Base-by-base conservation (phyloP, 2,329 filamentous ascomycete species). In the Venturia carpophila region DNA sequence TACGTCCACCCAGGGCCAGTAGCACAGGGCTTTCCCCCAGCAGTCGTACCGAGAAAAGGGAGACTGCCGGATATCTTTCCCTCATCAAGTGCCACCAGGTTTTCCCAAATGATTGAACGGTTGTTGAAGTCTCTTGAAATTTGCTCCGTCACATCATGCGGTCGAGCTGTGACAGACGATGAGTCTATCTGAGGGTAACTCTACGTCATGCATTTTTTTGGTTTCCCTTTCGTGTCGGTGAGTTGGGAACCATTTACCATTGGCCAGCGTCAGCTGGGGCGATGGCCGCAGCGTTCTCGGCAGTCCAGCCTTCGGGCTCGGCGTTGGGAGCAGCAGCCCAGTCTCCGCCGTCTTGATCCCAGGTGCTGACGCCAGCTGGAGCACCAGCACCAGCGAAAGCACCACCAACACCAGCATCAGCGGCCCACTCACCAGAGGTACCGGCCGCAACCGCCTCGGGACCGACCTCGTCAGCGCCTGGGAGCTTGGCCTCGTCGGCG, bases 21-120 rank as follows among this genome's bases (percentile, higher is more conserved):
- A 86, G 83, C 86, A 94, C 92, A 97, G 92, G 93, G 93, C 93
- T 92, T 97, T 97, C 93, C 92, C 92, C 91, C 88, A 79, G 76
- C 73, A 72, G 69, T 67, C 70, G 73, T 71, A 58, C 52, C 74
- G 70, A 76, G 69, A 71, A 73, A 1, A 71, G 71, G 78, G 76
- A 75, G 77, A 79, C 76, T 75, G 75, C 73, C 77, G 45, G 91
- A 88, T 96, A 92, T 97, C 93, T 97, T 97, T 97, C 93, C 93
- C 92, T 97, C 92, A 89, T 97, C 47, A 83, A 97, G 92, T 88
- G 87, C 88, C 65, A 65, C 64, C 66, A 64, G 52, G 5, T 17
- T 65, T 67, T 60, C 42, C 39, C 58, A 30, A 62, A 39, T 17
- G 52, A 52, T 43, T 45, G 34, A 55, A 52, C 15, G 5, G 27